phyloP scores from a whole-genome alignment of 2,329 filamentous ascomycete genomes.

The Cercospora sp. region DNA sequence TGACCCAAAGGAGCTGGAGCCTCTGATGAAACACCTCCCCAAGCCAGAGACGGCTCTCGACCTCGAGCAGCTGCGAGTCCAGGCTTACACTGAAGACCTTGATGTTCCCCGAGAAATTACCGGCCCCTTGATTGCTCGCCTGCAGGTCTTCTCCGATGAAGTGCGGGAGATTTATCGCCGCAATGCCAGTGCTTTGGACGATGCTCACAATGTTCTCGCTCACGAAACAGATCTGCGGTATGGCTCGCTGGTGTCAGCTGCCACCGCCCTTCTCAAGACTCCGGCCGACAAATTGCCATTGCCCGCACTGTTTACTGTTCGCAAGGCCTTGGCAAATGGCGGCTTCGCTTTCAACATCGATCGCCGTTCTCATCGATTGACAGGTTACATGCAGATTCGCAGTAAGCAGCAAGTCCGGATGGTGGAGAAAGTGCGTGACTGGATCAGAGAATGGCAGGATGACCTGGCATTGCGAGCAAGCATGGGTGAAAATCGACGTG shows the following conservation, averaged over 20 bases:
- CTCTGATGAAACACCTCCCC: slow-evolving; percentile 55
- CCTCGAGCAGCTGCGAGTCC: slow-evolving; percentile 35
- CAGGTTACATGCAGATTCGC: slow-evolving; percentile 63
- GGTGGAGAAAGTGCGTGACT: slow-evolving; percentile 53
- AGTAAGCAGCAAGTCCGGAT: slow-evolving; percentile 56
- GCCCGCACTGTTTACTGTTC: slow-evolving; percentile 65
- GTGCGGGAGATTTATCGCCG: slow-evolving; percentile 51
- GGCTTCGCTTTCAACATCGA: slow-evolving; percentile 63
- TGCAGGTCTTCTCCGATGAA: slow-evolving; percentile 48
- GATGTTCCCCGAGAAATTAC: slow-evolving; percentile 50
- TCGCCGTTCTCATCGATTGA: slow-evolving; percentile 51
- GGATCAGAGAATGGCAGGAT: slow-evolving; percentile 58
- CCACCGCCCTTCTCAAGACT: slow-evolving; percentile 44
- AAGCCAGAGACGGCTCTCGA: slow-evolving; percentile 39
- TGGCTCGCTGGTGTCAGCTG: slow-evolving; percentile 51
- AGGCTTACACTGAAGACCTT: slow-evolving; percentile 41
- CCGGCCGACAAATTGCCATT: slow-evolving; percentile 33
- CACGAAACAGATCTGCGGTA: slow-evolving; percentile 47
- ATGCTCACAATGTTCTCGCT: slow-evolving; percentile 51
- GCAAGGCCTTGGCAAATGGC: slow-evolving; percentile 61
- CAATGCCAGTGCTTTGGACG: slow-evolving; percentile 50
- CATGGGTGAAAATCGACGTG: slow-evolving; percentile 21
- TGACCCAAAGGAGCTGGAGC: slow-evolving; percentile 46
- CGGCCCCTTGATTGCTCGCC: slow-evolving; percentile 46
- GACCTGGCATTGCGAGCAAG: slow-evolving; percentile 40